Evolutionary conservation across 306 rosid genomes (phyloP).

Genomic region (Erythrophleum fordii): DNA sequence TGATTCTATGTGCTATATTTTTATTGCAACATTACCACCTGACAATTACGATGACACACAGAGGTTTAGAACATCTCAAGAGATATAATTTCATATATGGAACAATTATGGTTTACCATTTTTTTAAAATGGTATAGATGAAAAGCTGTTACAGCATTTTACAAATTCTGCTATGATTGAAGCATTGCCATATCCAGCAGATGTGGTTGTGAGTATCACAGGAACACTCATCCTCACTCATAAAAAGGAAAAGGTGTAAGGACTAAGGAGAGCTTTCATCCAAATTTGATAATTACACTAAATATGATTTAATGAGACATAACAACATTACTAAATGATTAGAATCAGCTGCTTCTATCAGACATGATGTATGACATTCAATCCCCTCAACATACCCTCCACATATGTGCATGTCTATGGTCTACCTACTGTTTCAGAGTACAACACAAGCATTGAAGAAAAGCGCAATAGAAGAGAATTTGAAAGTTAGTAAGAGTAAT

Average conservation of each 20-base stretch:
- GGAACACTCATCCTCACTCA: not conserved
- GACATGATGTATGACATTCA: no score
- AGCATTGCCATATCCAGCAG: not conserved
- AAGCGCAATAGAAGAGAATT: not conserved
- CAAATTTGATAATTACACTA: not conserved
- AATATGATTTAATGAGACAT: not conserved
- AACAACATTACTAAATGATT: not conserved
- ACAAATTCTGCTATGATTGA: not conserved
- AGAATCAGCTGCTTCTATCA: not conserved
- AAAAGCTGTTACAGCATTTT: not conserved
- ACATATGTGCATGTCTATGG: not conserved
- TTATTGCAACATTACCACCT: conserved; percentile 2
- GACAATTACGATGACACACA: not conserved
- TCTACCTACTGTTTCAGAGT: conserved; percentile 6
- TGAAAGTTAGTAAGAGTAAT: not conserved
- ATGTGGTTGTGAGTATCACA: not conserved
- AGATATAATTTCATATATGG: not conserved
- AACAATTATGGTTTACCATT: not conserved
- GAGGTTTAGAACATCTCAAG: not conserved
- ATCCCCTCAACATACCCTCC: no score
- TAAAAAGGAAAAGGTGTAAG: not conserved
- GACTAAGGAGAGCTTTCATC: not conserved
- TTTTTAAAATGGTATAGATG: not conserved
- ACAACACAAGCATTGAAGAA: conserved; percentile 1
- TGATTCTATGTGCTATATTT: not conserved